These are phyloP conservation scores for Sergeia podlipaevii DNA, from an alignment of 208 protist genomes.

Conservation along the genomic window DNA sequence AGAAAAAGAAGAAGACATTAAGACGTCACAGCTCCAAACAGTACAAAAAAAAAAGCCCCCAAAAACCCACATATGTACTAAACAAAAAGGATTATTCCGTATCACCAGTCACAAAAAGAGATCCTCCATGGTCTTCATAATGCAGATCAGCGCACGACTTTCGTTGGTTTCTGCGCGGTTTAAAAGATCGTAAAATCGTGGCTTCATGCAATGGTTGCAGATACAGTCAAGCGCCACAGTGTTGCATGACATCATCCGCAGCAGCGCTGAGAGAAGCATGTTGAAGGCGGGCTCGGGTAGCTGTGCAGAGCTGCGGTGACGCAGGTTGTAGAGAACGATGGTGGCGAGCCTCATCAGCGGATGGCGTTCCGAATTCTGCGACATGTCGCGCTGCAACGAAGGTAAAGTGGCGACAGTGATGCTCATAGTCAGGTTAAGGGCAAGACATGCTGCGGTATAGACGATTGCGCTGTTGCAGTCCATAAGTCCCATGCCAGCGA, in stretches of 20 bases:
- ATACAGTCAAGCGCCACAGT: conserved; percentile 22
- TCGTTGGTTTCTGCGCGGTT: conserved; percentile 45
- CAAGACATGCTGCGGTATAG: conserved; percentile 71
- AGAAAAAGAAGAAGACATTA: no score
- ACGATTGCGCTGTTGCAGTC: conserved; percentile 45
- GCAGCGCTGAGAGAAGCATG: conserved; percentile 67
- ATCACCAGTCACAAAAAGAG: conserved; percentile 20
- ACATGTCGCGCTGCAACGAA: conserved; percentile 29
- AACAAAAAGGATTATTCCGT: no score
- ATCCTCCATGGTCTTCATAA: conserved; percentile 55
- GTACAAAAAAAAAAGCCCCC: neutral
- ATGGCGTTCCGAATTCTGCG: conserved; percentile 13
- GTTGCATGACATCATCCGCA: conserved; percentile 49
- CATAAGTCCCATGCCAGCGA: conserved; percentile 54
- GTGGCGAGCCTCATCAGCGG: conserved; percentile 35
- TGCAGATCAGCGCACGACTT: conserved; percentile 50
- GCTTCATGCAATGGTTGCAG: conserved; percentile 27
- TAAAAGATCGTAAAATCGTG: conserved; percentile 38
- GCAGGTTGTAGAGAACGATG: conserved; percentile 61
- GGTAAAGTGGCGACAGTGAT: conserved; percentile 29
- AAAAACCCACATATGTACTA: conserved; percentile 1
- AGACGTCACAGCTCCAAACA: no score
- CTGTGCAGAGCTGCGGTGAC: conserved; percentile 14
- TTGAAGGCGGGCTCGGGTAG: conserved; percentile 64
- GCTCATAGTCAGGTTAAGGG: conserved; percentile 51